phyloP scores from a whole-genome alignment of 2,329 filamentous ascomycete species.

The Microdochium paspali region DNA sequence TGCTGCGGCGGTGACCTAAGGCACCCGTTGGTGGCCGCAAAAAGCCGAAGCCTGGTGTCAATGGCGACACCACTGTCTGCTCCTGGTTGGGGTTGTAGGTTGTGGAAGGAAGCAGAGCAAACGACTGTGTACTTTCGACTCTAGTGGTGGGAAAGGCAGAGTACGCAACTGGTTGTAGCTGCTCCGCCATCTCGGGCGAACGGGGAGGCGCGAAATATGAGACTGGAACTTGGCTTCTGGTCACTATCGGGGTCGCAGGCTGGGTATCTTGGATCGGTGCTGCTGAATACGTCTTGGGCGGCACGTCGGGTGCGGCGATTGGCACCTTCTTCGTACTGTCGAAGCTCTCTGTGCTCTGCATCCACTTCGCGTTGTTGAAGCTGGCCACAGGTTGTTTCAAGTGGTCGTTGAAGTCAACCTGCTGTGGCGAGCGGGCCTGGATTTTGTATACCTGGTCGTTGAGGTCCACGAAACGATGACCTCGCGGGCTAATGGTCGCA shows the following conservation, averaged over 20 bases:
- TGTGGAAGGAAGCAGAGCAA: slow-evolving; percentile 34
- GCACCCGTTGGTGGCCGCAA: slow-evolving; percentile 25
- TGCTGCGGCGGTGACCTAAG: slow-evolving; percentile 38
- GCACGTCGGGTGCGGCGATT: not conserved
- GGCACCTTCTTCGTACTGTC: slow-evolving; percentile 18
- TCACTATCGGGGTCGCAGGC: not conserved
- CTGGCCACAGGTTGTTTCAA: slow-evolving; percentile 23
- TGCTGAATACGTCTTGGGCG: not conserved
- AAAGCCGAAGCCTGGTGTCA: not conserved
- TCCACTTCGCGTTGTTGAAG: slow-evolving; percentile 17
- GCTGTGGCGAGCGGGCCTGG: slow-evolving; percentile 7
- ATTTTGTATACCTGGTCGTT: slow-evolving; percentile 7
- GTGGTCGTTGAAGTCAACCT: slow-evolving; percentile 21
- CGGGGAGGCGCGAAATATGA: not conserved
- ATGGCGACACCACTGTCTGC: slow-evolving; percentile 4
- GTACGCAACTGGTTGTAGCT: slow-evolving; percentile 26
- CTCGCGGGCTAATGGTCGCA: slow-evolving; percentile 40
- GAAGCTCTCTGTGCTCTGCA: slow-evolving; percentile 24
- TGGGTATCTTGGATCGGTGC: not conserved
- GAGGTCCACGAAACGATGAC: slow-evolving; percentile 19
- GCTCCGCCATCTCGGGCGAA: slow-evolving; percentile 7
- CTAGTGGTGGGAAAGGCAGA: slow-evolving; percentile 26
- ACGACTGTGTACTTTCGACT: slow-evolving; percentile 19
- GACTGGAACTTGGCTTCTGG: not conserved
- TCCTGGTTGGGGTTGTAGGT: slow-evolving; percentile 28